Conservation (phyloP, 768 basidiomycete genomes). For the Termitomyces sp. region DNA sequence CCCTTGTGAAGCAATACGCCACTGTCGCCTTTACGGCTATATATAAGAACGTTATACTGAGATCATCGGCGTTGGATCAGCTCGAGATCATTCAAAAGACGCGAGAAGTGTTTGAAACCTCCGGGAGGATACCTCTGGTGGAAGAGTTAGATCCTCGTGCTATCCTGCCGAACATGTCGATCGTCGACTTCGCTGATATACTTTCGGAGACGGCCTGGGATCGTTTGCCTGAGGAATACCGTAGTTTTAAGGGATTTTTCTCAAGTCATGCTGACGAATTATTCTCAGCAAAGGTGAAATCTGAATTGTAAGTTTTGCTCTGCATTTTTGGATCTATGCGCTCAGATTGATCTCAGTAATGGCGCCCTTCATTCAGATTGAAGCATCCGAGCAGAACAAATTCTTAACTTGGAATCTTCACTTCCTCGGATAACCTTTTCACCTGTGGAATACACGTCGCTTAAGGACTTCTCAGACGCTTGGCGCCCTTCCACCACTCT, state of each 20-base stretch:
- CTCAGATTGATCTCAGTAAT: neutral
- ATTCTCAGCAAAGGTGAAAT: neutral
- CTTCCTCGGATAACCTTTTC: constrained; percentile 8
- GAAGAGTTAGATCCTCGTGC: constrained; percentile 10
- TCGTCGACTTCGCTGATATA: constrained; percentile 2
- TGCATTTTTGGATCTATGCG: neutral
- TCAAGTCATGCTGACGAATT: neutral
- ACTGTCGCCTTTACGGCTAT: constrained; percentile 8
- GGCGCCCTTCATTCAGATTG: neutral
- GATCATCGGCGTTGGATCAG: constrained; percentile 12
- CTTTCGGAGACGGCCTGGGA: constrained; percentile 1
- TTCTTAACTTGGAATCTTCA: neutral
- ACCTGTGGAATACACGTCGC: neutral
- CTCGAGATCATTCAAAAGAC: constrained; percentile 14
- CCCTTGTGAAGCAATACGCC: constrained; percentile 12
- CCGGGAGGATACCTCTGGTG: constrained; percentile 9
- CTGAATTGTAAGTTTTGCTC: neutral
- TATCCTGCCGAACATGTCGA: neutral
- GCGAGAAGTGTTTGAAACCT: constrained; percentile 8
- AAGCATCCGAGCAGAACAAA: neutral
- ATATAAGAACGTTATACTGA: neutral
- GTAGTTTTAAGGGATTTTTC: constrained; percentile 5
- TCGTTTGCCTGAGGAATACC: neutral
- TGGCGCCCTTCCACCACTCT: constrained; percentile 7
- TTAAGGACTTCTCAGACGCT: neutral